Base-by-base conservation (phyloP, 148 eudicot species). In the Simmondsia chinensis region DNA sequence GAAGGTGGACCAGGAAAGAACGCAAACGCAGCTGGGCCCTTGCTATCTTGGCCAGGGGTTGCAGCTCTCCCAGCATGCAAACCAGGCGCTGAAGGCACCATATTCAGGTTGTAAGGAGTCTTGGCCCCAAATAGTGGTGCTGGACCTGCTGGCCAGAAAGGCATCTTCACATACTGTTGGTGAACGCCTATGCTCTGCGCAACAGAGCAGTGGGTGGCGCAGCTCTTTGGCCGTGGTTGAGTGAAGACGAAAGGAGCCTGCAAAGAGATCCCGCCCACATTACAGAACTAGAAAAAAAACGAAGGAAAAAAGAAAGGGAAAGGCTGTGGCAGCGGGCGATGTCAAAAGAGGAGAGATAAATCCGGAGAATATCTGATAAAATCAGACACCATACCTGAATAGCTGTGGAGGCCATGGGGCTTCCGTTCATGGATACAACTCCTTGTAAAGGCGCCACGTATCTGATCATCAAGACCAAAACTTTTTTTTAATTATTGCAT, bases 361-460 rank as follows among this genome's bases (percentile, higher is more conserved):
- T 9, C 33, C 7, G 0, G 28, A 7, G 34, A 39, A 11, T 9
- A 21, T 17, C 9, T 28, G 27, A 54, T 4, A n/a, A 6, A 33
- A 19, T 14, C 20, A 31, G 16, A 12, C 3, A 2, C 4, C 5
- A 12, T 62, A 85, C 95, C 88, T 76, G 99, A 31, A 82, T 45
- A 23, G 86, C 72, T n/a, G 88, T 48, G 39, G 99, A 64, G 43
- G 96, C 51, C 64, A 80, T 71, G n/a, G 80, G 27, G 60, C 57
- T 66, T 23, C 83, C 96, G 53, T 86, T 96, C 86, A 86, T 73
- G 20, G 99, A 69, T 32, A 86, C 83, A 67, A 86, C 94, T 61
- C 99, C 96, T 82, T 82, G 99, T 55, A 93, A 49, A 31, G 99
- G 95, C 37, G 95, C 82, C 75, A 93, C 74, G 44, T 86, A 91